Base-by-base conservation (phyloP, 371 early-diverging fungal genomes). In the Mortierella polycephala region DNA sequence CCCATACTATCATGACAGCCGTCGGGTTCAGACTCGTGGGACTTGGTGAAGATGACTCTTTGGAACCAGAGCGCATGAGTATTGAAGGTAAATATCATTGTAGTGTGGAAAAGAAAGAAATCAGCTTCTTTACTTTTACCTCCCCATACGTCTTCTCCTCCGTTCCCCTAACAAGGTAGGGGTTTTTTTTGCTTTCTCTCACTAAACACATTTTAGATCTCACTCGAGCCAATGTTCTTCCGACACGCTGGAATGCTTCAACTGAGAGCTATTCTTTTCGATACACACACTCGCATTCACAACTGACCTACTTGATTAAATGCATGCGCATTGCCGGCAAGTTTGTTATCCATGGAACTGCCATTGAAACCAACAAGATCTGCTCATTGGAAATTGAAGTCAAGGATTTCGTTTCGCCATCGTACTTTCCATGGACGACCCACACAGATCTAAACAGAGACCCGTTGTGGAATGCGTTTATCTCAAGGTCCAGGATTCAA, bases 291-390 rank as follows among this genome's bases (percentile, higher is more conserved):
- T 82, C 90, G 7, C 88, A 92, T 57, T 92, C 93, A 0, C 83
- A 89, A 42, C 77, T 92, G 41, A 92, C 90, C 0, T 93, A 91
- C 71, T 82, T 92, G 18, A 80, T 94, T 42, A 93, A 93, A 62
- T 81, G 87, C 39, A 81, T 94, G n/a, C 83, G 83, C 42, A 65
- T 94, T 20, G 91, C 86, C 12, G 82, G 86, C 64, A 88, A 86
- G 58, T 86, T 89, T 44, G 71, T 93, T 11, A 82, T 93, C 13
- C 91, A 92, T 67, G 93, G 90, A 1, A 81, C 91, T 18, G 88
- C 86, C 13, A 81, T 91, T 47, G 90, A 89, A 91, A 91, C 90
- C 52, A 89, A 87, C 56, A 87, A 88, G 51, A 88, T 90, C 8
- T 85, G 85, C 46, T 87, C 87, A 13, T 56, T 90, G 40, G 92